Conservation (phyloP, 768 basidiomycete species). For the Lentinula guzmanii region DNA sequence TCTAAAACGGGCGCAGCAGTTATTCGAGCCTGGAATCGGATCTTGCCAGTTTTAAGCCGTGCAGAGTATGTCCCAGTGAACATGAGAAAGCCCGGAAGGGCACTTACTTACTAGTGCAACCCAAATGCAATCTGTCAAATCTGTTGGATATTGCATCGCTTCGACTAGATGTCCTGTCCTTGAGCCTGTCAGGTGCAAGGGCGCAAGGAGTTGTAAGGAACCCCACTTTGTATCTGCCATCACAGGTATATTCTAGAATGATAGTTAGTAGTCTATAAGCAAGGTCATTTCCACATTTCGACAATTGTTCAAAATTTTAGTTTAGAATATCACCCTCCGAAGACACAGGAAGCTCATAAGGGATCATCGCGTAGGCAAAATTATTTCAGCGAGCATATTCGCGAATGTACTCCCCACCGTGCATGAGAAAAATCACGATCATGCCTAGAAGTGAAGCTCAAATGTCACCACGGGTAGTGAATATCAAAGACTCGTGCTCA, state of each 20-base stretch:
- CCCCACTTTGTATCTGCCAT: neutral
- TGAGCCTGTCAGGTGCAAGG: neutral
- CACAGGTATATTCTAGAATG: neutral
- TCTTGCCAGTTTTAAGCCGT: neutral
- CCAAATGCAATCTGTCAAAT: neutral
- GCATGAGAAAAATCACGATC: no score
- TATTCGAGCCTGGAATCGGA: neutral
- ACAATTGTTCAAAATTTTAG: neutral
- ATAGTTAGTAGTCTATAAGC: neutral
- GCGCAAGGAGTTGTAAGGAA: neutral
- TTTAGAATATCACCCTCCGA: no score
- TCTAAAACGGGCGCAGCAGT: neutral
- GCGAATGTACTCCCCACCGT: no score
- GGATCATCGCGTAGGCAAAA: no score
- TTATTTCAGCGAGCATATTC: no score
- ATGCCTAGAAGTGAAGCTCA: no score
- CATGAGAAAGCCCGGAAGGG: no score
- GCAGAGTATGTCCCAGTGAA: neutral
- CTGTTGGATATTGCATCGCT: neutral
- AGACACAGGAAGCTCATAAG: no score
- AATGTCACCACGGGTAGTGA: no score
- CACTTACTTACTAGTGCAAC: no score
- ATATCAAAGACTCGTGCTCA: no score
- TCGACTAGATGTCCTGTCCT: neutral
- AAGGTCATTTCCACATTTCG: neutral